phyloP scores from a whole-genome alignment of 768 basidiomycete species.

The Asterophora lycoperdoides region DNA sequence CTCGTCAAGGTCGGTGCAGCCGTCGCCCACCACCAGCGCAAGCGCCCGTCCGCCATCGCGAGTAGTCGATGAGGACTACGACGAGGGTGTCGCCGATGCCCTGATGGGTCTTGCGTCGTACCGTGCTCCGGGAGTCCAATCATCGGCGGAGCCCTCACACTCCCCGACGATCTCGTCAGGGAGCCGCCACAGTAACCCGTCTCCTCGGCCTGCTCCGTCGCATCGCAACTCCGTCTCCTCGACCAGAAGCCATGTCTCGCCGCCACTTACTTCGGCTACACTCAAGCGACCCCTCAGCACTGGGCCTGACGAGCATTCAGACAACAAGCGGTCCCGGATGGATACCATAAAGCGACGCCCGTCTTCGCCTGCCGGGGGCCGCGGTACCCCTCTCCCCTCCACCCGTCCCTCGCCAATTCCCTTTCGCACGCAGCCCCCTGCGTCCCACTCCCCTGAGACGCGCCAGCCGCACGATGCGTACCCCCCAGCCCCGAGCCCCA shows the following conservation, averaged over 20 bases:
- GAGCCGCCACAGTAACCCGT: slow-evolving; percentile 47
- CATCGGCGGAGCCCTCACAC: slow-evolving; percentile 36
- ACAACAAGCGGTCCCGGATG: slow-evolving; percentile 60
- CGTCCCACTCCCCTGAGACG: slow-evolving; percentile 65
- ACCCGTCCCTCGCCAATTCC: slow-evolving; percentile 69
- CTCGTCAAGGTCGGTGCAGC: slow-evolving; percentile 64
- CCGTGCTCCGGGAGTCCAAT: slow-evolving; percentile 30
- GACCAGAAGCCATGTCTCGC: slow-evolving; percentile 60
- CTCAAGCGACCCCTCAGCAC: slow-evolving; percentile 72
- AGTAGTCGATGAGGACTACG: slow-evolving; percentile 87
- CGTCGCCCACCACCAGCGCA: slow-evolving; percentile 66
- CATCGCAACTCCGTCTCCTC: slow-evolving; percentile 70
- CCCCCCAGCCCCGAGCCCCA: slow-evolving; percentile 48
- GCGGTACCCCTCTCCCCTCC: slow-evolving; percentile 54
- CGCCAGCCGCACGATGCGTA: slow-evolving; percentile 47
- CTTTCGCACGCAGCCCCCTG: slow-evolving; percentile 60
- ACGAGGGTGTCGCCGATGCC: slow-evolving; percentile 81
- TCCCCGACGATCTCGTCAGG: slow-evolving; percentile 59
- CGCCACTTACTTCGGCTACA: slow-evolving; percentile 40
- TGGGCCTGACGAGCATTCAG: slow-evolving; percentile 48
- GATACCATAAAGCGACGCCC: slow-evolving; percentile 48
- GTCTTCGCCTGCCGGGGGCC: slow-evolving; percentile 46
- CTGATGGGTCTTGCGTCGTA: slow-evolving; percentile 65
- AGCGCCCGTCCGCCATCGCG: slow-evolving; percentile 60
- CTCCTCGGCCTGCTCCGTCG: slow-evolving; percentile 44